phyloP scores from a whole-genome alignment of 2,329 filamentous ascomycete species.

The Dothidotthia symphoricarpi region DNA sequence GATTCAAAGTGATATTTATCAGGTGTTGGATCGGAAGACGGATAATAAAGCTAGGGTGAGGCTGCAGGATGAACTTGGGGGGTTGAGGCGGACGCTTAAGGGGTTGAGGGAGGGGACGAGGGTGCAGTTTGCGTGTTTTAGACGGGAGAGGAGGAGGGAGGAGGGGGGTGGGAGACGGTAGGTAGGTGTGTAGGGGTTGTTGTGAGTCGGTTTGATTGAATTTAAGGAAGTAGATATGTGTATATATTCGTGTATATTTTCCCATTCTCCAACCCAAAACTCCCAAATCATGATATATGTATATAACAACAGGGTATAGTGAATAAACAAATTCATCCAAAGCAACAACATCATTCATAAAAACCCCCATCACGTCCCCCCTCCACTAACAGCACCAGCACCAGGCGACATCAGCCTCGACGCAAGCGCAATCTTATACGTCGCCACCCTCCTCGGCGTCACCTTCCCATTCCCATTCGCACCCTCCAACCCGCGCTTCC shows the following conservation, averaged over 20 bases:
- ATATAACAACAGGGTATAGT: too few species aligned
- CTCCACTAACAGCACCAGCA: neutral
- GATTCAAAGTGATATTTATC: conserved; percentile 85
- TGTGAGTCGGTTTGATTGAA: neutral
- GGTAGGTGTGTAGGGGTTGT: neutral
- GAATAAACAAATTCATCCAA: too few species aligned
- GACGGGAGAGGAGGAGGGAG: conserved; percentile 26
- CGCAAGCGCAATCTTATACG: conserved; percentile 36
- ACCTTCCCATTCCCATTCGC: too few species aligned
- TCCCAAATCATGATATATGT: conserved; percentile 1
- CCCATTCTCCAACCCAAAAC: neutral
- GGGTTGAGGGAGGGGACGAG: conserved; percentile 43
- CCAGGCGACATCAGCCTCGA: conserved; percentile 25
- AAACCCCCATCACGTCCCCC: too few species aligned
- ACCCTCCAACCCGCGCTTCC: too few species aligned
- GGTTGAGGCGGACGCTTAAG: conserved; percentile 86
- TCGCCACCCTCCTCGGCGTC: conserved; percentile 2
- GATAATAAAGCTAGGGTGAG: conserved; percentile 78
- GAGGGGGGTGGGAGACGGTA: conserved; percentile 8
- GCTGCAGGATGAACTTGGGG: conserved; percentile 82
- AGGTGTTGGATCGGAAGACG: conserved; percentile 83
- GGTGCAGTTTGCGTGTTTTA: conserved; percentile 41
- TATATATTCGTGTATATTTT: neutral
- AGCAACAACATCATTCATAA: too few species aligned
- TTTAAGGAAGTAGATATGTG: neutral